Evolutionary conservation across 148 eudicot genomes (phyloP).

Genomic region (Rhododendron henanense): DNA sequence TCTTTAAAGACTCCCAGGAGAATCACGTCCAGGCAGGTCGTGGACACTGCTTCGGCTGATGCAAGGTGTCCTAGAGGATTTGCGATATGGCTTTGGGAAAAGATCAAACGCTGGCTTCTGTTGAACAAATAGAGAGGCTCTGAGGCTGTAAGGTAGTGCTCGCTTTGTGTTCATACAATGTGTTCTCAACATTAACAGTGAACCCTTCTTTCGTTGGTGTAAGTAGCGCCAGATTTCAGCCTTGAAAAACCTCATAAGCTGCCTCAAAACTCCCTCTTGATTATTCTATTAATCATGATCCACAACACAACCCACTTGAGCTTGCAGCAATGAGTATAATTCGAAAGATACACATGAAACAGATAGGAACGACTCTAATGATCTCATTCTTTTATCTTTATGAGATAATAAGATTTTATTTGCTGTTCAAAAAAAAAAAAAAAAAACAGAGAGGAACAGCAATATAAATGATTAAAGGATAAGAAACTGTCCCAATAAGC

Average conservation of each 20-base stretch:
- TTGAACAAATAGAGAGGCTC: conserved; percentile 1
- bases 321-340: background rate
- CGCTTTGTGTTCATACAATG: background rate
- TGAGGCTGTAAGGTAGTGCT: background rate
- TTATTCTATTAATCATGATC: background rate
- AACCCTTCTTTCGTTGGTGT: background rate
- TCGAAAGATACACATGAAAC: background rate
- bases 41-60: background rate
- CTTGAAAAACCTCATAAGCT: background rate
- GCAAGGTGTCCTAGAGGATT: background rate
- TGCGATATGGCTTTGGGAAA: conserved; percentile 12
- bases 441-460: no score
- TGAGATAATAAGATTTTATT: no score
- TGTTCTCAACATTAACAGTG: background rate
- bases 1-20: background rate
- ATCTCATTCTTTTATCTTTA: no score
- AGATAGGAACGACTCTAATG: no score
- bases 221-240: background rate
- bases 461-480: background rate
- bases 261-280: background rate
- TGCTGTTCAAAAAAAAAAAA: no score
- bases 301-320: conserved; percentile 7
- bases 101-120: background rate
- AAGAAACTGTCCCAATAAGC: background rate
- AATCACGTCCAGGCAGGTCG: background rate